A percentile compares a stretch with the other conserved stretches of the same genome.
Evolutionary conservation across 2,329 filamentous ascomycete species (phyloP).

Genomic region (Acephala macrosclerotiorum): DNA sequence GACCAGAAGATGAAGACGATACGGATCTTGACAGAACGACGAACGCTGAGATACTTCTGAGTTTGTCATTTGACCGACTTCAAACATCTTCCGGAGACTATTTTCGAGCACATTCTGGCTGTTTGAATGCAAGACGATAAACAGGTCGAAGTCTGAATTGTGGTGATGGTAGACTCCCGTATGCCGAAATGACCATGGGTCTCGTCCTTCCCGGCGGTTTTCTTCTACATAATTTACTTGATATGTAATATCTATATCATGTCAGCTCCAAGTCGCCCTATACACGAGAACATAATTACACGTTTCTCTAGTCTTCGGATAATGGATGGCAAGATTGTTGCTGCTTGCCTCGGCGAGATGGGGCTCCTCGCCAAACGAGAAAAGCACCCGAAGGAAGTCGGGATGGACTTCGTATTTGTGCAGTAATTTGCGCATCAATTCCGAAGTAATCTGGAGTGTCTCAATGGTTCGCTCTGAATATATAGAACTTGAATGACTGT

Average conservation of each 20-base stretch:
- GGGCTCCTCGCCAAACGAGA: background rate
- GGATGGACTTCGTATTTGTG: background rate
- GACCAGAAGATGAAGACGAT: background rate
- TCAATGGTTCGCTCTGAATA: background rate
- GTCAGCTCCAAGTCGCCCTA: background rate
- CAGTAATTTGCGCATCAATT: background rate
- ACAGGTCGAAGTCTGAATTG: background rate
- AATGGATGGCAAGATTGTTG: background rate
- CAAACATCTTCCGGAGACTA: background rate
- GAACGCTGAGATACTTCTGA: background rate
- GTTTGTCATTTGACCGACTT: background rate
- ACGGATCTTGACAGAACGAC: background rate
- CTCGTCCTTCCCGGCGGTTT: background rate
- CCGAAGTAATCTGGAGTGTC: background rate
- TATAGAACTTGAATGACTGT: background rate
- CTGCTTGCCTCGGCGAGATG: background rate
- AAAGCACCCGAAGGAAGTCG: background rate
- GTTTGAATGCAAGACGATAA: background rate
- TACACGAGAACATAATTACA: background rate
- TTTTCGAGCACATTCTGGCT: background rate
- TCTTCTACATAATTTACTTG: constrained; percentile 1
- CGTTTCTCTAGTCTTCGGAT: background rate
- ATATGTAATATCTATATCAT: background rate
- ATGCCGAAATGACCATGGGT: background rate
- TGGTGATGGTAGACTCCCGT: background rate